These are phyloP conservation scores for Gossypium davidsonii DNA, from an alignment of 441 rosid species.

Conservation along the genomic window DNA sequence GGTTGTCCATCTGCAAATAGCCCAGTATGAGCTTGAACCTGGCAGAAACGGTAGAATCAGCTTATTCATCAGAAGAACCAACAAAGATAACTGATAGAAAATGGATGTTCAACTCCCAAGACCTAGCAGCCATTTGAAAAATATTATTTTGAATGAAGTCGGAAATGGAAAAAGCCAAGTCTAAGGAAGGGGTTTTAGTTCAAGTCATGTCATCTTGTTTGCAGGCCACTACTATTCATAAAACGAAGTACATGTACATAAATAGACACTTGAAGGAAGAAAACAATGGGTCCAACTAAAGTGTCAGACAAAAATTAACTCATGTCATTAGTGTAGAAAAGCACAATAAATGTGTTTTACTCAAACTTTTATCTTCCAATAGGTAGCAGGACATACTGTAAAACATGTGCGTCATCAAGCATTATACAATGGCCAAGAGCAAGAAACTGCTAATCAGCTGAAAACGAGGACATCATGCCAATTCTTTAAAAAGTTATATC, in stretches of 20 bases:
- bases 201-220: not conserved
- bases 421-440: not conserved
- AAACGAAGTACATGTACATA: not conserved
- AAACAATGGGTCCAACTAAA: not conserved
- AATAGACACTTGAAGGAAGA: not conserved
- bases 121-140: not conserved
- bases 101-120: not conserved
- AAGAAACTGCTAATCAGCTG: not conserved
- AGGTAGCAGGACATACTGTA: not conserved
- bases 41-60: slow-evolving; percentile 25
- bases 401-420: not conserved
- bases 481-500: not conserved
- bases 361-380: not conserved
- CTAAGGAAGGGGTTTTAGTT: not conserved
- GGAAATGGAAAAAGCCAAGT: not conserved
- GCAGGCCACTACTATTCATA: not conserved
- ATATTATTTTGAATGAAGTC: not conserved
- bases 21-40: slow-evolving; percentile 96
- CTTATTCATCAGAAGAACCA: slow-evolving; percentile 8
- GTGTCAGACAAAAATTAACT: not conserved
- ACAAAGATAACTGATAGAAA: not conserved
- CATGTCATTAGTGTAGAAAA: not conserved
- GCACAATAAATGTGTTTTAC: not conserved
- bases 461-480: not conserved
- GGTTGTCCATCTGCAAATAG: slow-evolving; percentile 87